Conservation (phyloP, 495 filamentous ascomycete species). For the Lindgomyces ingoldianus region DNA sequence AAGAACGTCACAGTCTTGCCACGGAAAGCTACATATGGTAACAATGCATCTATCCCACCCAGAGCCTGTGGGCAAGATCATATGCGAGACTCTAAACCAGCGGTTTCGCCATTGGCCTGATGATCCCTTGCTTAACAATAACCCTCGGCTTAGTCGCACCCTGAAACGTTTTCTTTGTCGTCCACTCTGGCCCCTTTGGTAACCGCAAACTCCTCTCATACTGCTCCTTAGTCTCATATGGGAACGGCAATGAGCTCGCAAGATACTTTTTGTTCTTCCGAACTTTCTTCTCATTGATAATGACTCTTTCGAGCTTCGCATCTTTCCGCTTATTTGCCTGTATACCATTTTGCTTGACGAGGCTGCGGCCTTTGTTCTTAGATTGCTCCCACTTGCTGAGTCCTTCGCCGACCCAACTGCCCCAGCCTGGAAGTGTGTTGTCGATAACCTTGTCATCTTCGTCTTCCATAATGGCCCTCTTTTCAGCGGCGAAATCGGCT, state of each 20-base stretch:
- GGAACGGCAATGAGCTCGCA: conserved; percentile 77
- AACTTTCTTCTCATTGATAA: conserved; percentile 87
- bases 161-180: conserved; percentile 91
- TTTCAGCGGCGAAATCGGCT: conserved; percentile 78
- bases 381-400: conserved; percentile 60
- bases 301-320: conserved; percentile 74
- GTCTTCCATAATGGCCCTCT: conserved; percentile 67
- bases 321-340: conserved; percentile 78
- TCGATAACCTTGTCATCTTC: conserved; percentile 86
- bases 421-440: conserved; percentile 89
- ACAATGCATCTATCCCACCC: too few species aligned
- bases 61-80: too few species aligned
- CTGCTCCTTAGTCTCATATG: conserved; percentile 80
- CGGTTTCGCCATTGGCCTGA: conserved; percentile 83
- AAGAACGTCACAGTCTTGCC: too few species aligned
- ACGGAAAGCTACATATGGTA: too few species aligned
- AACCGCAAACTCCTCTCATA: conserved; percentile 87
- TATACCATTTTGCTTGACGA: conserved; percentile 75
- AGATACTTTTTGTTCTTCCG: conserved; percentile 94
- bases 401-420: conserved; percentile 82
- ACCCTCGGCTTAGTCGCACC: conserved; percentile 85
- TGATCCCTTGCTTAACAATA: conserved; percentile 88
- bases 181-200: conserved; percentile 92
- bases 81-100: conserved; percentile 43
- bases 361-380: conserved; percentile 55